Percentiles rank a stretch among this genome's conserved stretches.
Evolutionary conservation across 2,329 filamentous ascomycete species (phyloP).

Genomic region (Ophiostoma fasciatum): DNA sequence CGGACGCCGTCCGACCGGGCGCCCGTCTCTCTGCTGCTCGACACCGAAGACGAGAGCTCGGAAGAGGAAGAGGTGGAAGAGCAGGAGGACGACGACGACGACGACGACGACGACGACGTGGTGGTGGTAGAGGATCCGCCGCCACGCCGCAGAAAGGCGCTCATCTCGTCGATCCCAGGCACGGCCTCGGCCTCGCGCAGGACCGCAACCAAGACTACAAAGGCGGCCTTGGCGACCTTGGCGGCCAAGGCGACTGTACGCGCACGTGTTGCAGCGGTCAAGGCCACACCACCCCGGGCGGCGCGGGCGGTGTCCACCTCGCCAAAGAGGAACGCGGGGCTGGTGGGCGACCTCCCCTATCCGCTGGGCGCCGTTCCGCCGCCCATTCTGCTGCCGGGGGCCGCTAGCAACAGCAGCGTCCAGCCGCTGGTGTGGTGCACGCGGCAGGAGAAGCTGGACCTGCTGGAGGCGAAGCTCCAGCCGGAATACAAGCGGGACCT

Average conservation of each 20-base stretch:
- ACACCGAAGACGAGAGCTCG: neutral
- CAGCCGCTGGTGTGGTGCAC: slow-evolving; percentile 5
- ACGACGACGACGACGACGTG: neutral
- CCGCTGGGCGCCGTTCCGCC: neutral
- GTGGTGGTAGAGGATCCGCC: neutral
- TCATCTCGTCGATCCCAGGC: neutral
- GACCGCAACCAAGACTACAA: too few relatives aligned
- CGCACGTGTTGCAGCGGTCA: too few relatives aligned
- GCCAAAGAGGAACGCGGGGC: too few relatives aligned
- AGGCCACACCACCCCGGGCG: too few relatives aligned
- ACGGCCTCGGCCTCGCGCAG: slow-evolving; percentile 7
- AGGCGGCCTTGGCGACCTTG: neutral
- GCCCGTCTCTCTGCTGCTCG: slow-evolving; percentile 1
- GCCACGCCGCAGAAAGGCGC: neutral
- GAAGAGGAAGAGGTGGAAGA: slow-evolving; percentile 1
- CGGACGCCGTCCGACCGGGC: neutral
- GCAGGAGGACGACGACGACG: neutral
- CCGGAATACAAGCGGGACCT: slow-evolving; percentile 8
- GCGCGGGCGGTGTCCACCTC: too few relatives aligned
- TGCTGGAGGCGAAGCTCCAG: slow-evolving; percentile 8
- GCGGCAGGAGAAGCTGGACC: slow-evolving; percentile 7
- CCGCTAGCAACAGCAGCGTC: neutral
- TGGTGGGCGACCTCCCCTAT: slow-evolving; percentile 1
- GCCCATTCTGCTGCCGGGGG: neutral
- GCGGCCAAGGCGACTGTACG: neutral